Base-by-base conservation (phyloP, 1,284 basidiomycete genomes). In the Cutaneotrichosporon dermatis region DNA sequence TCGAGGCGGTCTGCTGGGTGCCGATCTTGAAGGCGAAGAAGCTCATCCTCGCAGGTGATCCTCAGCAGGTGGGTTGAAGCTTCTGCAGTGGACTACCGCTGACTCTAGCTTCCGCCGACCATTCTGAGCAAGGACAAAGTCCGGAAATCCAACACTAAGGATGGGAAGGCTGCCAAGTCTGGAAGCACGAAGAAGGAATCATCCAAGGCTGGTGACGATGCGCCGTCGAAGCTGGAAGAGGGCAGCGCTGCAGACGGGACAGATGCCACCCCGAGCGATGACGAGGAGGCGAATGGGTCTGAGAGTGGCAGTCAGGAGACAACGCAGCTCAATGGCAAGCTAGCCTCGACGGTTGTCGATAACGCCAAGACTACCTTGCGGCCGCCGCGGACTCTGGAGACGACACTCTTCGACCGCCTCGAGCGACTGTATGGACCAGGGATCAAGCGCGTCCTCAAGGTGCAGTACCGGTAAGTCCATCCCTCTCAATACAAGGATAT, bases 1-100 rank as follows among this genome's bases (percentile, higher is more conserved):
- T 96, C n/a, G 94, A 98, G 78, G 89, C 92, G 7, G 90, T 92
- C 3, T 97, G 94, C 76, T 97, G 95, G 93, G 86, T 97, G 37
- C 93, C 95, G 0, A 89, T 97, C 54, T 83, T 95, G 72, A 93
- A 92, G 76, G 71, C 77, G 15, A 87, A 86, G 75, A 94, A 92
- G 71, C 80, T 96, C 51, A 89, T 97, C 9, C 80, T 97, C 5
- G 92, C 92, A 1, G 89, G 92, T 0, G 89, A 94, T 76, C 91
- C 91, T 0, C 87, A 89, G 83, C 92, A 93, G 77, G 75, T 75
- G 45, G 39, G 68, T 63, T 7, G 25, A 25, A 25, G 25, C 25
- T 25, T 25, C 2, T 42, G 6, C 10, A 11, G 50, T 48, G 25
- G 15, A 69, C 25, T 25, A 25, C 25, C 25, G 25, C 8, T 58